A percentile compares a stretch with the other conserved stretches of the same genome.
Conservation (phyloP, 2,329 filamentous ascomycete species). For the Lasiodiplodia theobromae region DNA sequence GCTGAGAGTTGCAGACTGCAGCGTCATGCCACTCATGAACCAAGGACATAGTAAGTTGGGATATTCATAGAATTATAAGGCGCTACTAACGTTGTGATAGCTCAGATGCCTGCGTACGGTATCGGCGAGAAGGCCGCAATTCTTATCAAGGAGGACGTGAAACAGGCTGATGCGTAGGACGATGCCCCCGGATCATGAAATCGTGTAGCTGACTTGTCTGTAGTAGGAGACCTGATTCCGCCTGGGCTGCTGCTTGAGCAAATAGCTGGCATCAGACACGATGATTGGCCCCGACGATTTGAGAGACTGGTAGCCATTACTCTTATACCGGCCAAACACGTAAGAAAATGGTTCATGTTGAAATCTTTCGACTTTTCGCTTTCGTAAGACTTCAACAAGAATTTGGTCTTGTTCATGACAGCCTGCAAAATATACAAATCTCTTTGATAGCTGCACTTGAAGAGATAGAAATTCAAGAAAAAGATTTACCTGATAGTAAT, state of each 20-base stretch:
- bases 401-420: background rate
- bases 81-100: constrained; percentile 16
- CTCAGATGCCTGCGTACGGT: constrained; percentile 46
- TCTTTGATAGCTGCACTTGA: background rate
- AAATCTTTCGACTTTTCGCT: background rate
- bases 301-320: background rate
- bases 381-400: background rate
- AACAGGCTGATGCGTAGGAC: background rate
- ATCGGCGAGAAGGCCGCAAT: constrained; percentile 44
- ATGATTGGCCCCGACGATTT: background rate
- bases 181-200: background rate
- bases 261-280: background rate
- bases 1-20: constrained; percentile 42
- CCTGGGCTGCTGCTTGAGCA: background rate
- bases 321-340: background rate
- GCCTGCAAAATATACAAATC: background rate
- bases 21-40: constrained; percentile 38
- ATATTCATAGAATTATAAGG: background rate
- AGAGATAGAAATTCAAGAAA: background rate
- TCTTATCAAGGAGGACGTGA: constrained; percentile 41
- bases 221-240: constrained; percentile 9
- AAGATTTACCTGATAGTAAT: background rate
- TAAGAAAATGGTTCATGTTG: background rate
- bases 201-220: background rate
- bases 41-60: constrained; percentile 37